These are phyloP conservation scores for Chrysosphaeria jannelii DNA, from an alignment of 2,329 filamentous ascomycete species.

Conservation along the genomic window DNA sequence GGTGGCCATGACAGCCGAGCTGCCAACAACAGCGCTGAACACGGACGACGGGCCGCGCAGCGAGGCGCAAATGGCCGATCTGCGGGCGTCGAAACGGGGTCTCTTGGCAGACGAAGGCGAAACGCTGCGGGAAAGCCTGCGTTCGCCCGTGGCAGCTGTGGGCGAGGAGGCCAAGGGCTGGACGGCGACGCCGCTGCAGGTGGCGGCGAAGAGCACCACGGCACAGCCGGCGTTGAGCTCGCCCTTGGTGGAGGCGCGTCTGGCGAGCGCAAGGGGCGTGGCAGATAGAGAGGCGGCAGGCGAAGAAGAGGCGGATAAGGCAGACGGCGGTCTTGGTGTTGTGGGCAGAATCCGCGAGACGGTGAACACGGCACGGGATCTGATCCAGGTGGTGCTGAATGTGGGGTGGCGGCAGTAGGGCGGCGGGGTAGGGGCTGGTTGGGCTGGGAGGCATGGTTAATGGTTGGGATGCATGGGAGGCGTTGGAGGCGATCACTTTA, in stretches of 20 bases:
- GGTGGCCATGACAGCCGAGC: conserved; percentile 13
- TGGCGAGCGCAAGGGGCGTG: conserved; percentile 60
- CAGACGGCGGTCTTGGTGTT: conserved; percentile 27
- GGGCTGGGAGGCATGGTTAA: neutral
- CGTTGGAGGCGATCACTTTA: too few relatives aligned
- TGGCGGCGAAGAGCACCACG: conserved; percentile 15
- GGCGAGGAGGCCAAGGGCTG: neutral
- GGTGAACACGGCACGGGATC: conserved; percentile 40
- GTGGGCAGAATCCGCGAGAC: conserved; percentile 60
- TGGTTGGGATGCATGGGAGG: too few relatives aligned
- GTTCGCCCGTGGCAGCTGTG: conserved; percentile 12
- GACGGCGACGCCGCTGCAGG: conserved; percentile 2
- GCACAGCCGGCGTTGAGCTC: conserved; percentile 19
- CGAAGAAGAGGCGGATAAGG: conserved; percentile 36
- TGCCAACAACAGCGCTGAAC: conserved; percentile 36
- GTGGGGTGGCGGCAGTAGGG: conserved; percentile 28
- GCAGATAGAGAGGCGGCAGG: conserved; percentile 81
- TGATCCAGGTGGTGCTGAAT: conserved; percentile 43
- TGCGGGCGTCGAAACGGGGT: conserved; percentile 21
- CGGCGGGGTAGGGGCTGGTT: neutral
- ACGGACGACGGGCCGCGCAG: conserved; percentile 66
- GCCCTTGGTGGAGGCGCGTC: conserved; percentile 33
- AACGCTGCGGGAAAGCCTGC: conserved; percentile 29
- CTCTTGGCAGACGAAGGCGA: too few relatives aligned
- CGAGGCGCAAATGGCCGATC: conserved; percentile 47